These are phyloP conservation scores for Fonsecaea pugnacius DNA, from an alignment of 2,329 filamentous ascomycete species.

Conservation along the genomic window DNA sequence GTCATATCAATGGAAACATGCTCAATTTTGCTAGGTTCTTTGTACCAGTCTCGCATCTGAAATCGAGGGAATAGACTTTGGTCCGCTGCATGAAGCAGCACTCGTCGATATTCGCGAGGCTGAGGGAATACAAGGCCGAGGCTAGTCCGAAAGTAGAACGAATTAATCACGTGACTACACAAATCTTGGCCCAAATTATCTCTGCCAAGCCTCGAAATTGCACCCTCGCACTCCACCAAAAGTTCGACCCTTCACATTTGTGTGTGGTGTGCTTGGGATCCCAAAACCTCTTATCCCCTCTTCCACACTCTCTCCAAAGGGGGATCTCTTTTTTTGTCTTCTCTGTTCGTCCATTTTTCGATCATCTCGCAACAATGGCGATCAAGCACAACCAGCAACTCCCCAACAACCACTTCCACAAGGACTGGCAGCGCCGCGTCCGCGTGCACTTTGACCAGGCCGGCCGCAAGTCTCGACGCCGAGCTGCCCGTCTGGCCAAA, in stretches of 20 bases:
- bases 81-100: neutral
- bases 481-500: slow-evolving; percentile 90
- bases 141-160: neutral
- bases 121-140: neutral
- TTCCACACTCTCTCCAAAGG: slow-evolving; percentile 21
- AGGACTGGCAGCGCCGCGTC: slow-evolving; percentile 99
- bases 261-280: neutral
- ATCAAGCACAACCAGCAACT: slow-evolving; percentile 85
- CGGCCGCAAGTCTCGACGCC: slow-evolving; percentile 92
- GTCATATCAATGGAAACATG: slow-evolving; percentile 25
- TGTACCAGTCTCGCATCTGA: neutral
- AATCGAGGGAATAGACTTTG: neutral
- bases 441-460: slow-evolving; percentile 99
- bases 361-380: slow-evolving; percentile 58
- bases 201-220: slow-evolving; percentile 20
- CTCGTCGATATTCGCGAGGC: neutral
- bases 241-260: slow-evolving; percentile 10
- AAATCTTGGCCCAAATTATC: slow-evolving; percentile 19
- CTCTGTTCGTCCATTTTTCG: slow-evolving; percentile 8
- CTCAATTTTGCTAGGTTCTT: slow-evolving; percentile 4
- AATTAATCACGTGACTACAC: slow-evolving; percentile 23
- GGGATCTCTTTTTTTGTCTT: too few species aligned
- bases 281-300: slow-evolving; percentile 18
- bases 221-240: slow-evolving; percentile 19
- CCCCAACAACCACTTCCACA: slow-evolving; percentile 73